phyloP scores from a whole-genome alignment of 1,284 basidiomycete species.

The Heliocybe sulcata region DNA sequence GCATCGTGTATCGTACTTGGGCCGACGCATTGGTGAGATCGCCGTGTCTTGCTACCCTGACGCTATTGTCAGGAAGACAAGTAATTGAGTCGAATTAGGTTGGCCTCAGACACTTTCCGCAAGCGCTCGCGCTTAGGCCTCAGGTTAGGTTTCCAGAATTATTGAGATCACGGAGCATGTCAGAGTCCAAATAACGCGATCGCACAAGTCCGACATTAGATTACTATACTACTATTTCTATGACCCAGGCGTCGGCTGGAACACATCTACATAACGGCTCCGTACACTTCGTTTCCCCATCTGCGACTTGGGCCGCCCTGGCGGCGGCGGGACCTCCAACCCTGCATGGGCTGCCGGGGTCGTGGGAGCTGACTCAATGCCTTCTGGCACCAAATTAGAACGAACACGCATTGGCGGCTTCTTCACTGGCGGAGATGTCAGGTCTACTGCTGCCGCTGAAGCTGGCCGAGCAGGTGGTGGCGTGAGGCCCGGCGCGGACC shows the following conservation, averaged over 20 bases:
- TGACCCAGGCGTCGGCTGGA: slow-evolving; percentile 43
- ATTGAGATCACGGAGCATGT: neutral
- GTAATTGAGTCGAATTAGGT: neutral
- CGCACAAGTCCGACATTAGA: neutral
- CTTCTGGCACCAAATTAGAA: slow-evolving; percentile 57
- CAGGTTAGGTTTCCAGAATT: neutral
- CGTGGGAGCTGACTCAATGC: slow-evolving; percentile 31
- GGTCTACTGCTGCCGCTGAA: slow-evolving; percentile 51
- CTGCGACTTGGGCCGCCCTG: slow-evolving; percentile 51
- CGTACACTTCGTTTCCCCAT: slow-evolving; percentile 64
- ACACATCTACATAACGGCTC: slow-evolving; percentile 84
- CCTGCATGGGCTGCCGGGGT: slow-evolving; percentile 31
- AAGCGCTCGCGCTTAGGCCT: neutral
- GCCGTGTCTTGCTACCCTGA: neutral
- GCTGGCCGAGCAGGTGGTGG: slow-evolving; percentile 51
- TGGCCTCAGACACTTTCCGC: too few relatives aligned
- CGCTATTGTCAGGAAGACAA: neutral
- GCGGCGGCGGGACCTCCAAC: slow-evolving; percentile 30
- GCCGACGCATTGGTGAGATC: neutral
- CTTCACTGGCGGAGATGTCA: slow-evolving; percentile 40
- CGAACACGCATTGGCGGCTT: slow-evolving; percentile 49
- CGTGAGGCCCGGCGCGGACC: slow-evolving; percentile 21
- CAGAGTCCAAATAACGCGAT: neutral
- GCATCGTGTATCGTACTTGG: neutral
- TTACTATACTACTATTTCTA: neutral